Conservation (phyloP, 768 basidiomycete genomes). For the Mrakia gelida region DNA sequence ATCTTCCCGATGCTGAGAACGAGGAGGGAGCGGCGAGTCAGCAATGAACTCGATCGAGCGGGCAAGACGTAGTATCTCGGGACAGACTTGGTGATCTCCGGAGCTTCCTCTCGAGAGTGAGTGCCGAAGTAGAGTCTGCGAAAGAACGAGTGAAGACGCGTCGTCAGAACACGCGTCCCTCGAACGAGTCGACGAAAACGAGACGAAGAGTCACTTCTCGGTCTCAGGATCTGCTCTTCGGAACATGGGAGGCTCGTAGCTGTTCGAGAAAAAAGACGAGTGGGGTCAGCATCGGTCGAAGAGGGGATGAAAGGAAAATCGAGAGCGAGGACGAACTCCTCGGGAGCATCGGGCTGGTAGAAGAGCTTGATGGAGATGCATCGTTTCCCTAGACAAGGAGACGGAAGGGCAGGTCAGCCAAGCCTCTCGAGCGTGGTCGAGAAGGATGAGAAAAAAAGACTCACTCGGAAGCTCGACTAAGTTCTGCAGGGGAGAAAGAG, state of each 20-base stretch:
- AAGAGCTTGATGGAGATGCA: constrained; percentile 23
- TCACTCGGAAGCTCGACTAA: constrained; percentile 17
- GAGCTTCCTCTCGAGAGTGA: constrained; percentile 5
- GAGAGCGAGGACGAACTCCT: constrained; percentile 5
- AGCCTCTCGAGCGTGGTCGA: no score
- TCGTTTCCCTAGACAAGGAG: no score
- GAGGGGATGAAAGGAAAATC: background rate
- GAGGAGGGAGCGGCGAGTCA: background rate
- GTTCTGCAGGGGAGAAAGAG: background rate
- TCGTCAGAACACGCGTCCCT: background rate
- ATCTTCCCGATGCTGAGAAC: constrained; percentile 5
- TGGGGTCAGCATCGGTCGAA: background rate
- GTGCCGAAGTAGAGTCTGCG: constrained; percentile 20
- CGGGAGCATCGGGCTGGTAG: constrained; percentile 6
- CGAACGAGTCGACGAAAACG: background rate
- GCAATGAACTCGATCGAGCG: no score
- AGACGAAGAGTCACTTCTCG: background rate
- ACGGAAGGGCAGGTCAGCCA: no score
- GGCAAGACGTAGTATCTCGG: no score
- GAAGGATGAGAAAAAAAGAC: background rate
- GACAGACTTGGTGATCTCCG: constrained; percentile 17
- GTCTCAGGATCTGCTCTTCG: background rate
- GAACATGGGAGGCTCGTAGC: constrained; percentile 23
- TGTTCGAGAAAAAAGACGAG: background rate
- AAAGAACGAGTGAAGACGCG: background rate